A percentile compares a stretch with the other conserved stretches of the same genome.
Conservation (phyloP, 176 grass and related monocot genomes). For the Chloris gayana region DNA sequence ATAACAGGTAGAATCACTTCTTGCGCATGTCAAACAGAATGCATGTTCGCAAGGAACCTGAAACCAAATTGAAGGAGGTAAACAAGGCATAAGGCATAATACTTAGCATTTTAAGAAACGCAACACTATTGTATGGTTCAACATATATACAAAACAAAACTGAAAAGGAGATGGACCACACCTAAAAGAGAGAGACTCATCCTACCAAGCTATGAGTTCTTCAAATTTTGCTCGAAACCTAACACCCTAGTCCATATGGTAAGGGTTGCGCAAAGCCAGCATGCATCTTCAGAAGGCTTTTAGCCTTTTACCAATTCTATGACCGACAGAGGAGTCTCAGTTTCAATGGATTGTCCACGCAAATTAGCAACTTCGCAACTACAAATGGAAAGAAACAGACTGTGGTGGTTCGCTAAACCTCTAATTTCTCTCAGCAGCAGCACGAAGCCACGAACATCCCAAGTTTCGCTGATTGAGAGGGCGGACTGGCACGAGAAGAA, state of each 20-base stretch:
- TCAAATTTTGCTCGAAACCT: neutral
- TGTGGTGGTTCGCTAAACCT: neutral
- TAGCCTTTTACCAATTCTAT: neutral
- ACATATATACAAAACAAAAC: conserved; percentile 17
- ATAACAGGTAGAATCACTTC: conserved; percentile 94
- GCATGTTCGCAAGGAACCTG: conserved; percentile 94
- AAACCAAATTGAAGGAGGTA: conserved; percentile 24
- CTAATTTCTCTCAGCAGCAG: neutral
- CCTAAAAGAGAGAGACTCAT: neutral
- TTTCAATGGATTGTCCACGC: neutral
- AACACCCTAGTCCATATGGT: neutral
- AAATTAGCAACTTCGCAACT: neutral
- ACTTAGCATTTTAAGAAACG: neutral
- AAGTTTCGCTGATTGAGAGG: neutral
- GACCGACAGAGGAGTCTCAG: neutral
- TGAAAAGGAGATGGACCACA: conserved; percentile 10
- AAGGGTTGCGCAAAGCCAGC: neutral
- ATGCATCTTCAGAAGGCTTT: neutral
- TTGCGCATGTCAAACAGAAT: conserved; percentile 92
- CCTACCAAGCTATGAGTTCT: neutral
- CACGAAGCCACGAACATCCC: neutral
- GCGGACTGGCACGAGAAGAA: neutral
- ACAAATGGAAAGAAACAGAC: neutral
- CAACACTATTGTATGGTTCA: neutral
- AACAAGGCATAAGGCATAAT: conserved; percentile 9